Base-by-base conservation (phyloP, 495 filamentous ascomycete genomes). In the Podospora appendiculata region DNA sequence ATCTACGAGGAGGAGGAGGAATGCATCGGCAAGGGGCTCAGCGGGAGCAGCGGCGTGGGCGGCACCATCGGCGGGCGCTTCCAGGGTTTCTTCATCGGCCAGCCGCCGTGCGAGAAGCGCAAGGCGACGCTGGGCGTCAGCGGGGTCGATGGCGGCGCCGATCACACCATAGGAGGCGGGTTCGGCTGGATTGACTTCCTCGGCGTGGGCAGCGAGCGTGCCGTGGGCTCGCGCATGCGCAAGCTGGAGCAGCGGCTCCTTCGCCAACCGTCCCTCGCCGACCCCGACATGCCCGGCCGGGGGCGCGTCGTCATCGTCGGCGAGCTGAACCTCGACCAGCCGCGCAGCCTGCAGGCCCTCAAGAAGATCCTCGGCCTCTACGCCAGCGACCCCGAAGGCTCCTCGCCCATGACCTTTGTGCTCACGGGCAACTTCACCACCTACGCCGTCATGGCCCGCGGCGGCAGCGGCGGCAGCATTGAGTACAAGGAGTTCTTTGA, bases 111-210 rank as follows among this genome's bases (percentile, higher is more conserved):
- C 54, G 93, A 99, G 69, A 83, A 87, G 55, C 80, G 93, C 36
- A 79, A 84, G 38, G 79, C 80, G 18, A 90, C 87, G 3, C 73
- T 95, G 13, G 92, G 93, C 32, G 78, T 88, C 33, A 79, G 69
- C 48, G 68, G 70, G 3, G 57, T 65, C 32, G 80, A 75, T 36
- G 77, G 74, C 0, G 75, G 65, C 11, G 69, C 62, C 16, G 74
- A 78, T 58, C 78, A 85, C 57, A 83, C 81, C 14, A 81, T 84
- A 53, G 86, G 87, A 16, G 83, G 82, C 48, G 90, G 88, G 1
- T 95, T 96, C 62, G 94, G 93, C 10, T 97, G 95, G 88, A 86
- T 95, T 8, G 94, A 99, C 62, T 97, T 97, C 65, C 69, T 96
- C 0, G 93, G 94, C 17, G 80, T 91, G 2, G 93, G 93, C 8